phyloP scores from a whole-genome alignment of 2,329 filamentous ascomycete species.

The Pyrenochaeta sp. region DNA sequence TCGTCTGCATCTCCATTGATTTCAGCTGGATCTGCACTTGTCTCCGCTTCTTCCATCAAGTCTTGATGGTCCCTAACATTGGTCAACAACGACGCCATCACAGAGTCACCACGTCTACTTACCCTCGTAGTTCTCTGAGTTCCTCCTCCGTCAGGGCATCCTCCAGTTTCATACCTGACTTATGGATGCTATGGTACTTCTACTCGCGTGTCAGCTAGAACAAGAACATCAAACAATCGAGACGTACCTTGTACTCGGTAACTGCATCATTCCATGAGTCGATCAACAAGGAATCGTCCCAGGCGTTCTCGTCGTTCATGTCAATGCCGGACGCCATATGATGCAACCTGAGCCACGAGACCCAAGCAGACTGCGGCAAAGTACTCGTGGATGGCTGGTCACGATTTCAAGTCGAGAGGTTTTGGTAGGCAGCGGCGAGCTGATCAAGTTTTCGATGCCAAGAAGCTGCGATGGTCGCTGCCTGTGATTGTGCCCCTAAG shows the following conservation, averaged over 20 bases:
- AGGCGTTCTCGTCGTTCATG: conserved; percentile 43
- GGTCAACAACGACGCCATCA: conserved; percentile 19
- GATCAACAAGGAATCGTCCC: conserved; percentile 49
- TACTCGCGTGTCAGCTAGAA: conserved; percentile 21
- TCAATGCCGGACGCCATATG: conserved; percentile 35
- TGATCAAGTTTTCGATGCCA: no score
- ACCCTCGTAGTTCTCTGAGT: conserved; percentile 41
- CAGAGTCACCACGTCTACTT: conserved; percentile 2
- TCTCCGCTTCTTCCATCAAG: conserved; percentile 36
- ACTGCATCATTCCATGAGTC: conserved; percentile 47
- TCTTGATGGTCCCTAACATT: conserved; percentile 41
- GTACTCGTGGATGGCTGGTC: neutral
- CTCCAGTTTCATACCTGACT: conserved; percentile 46
- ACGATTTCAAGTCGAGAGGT: neutral
- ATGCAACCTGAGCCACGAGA: no score
- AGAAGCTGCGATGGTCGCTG: neutral
- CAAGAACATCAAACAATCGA: neutral
- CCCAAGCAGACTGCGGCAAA: no score
- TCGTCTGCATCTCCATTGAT: conserved; percentile 32
- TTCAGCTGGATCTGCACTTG: conserved; percentile 20
- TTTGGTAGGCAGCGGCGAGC: neutral
- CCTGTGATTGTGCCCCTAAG: neutral
- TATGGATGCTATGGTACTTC: conserved; percentile 51
- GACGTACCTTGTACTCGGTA: conserved; percentile 46
- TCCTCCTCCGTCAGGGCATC: conserved; percentile 45